phyloP scores from a whole-genome alignment of 805 yeast genomes.

The Candida hungchunana region DNA sequence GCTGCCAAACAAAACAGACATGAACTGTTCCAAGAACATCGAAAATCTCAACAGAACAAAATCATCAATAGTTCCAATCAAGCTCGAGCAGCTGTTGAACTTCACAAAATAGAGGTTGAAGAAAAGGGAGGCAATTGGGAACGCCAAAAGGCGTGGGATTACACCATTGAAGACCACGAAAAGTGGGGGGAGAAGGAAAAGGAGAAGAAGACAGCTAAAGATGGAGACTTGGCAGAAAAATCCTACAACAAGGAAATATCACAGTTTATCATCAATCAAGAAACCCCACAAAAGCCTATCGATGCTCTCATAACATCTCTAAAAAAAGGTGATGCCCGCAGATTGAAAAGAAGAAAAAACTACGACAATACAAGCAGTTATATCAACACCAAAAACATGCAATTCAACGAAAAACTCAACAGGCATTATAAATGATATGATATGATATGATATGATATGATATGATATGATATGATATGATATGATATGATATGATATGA shows the following conservation, averaged over 20 bases:
- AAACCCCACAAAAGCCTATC: conserved; percentile 35
- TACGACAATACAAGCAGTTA: conserved; percentile 31
- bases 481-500: too few relatives aligned
- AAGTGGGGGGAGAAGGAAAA: conserved; percentile 49
- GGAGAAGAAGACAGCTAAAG: conserved; percentile 25
- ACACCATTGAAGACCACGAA: conserved; percentile 62
- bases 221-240: conserved; percentile 52
- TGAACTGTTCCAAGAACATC: conserved; percentile 1
- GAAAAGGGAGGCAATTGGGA: conserved; percentile 38
- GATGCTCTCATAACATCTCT: conserved; percentile 29
- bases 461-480: too few relatives aligned
- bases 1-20: conserved; percentile 27
- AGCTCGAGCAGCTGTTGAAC: conserved; percentile 35
- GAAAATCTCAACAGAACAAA: too few relatives aligned
- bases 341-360: conserved; percentile 37
- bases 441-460: too few relatives aligned
- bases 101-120: conserved; percentile 26
- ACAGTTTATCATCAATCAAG: conserved; percentile 30
- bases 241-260: conserved; percentile 53
- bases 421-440: conserved; percentile 34
- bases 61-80: conserved; percentile 34
- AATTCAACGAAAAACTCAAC: conserved; percentile 65
- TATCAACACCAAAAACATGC: conserved; percentile 67
- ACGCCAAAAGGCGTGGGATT: conserved; percentile 45
- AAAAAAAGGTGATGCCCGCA: conserved; percentile 24